These are phyloP conservation scores for Eucalyptus sp. DNA, from an alignment of 345 rosid genomes.

Conservation along the genomic window DNA sequence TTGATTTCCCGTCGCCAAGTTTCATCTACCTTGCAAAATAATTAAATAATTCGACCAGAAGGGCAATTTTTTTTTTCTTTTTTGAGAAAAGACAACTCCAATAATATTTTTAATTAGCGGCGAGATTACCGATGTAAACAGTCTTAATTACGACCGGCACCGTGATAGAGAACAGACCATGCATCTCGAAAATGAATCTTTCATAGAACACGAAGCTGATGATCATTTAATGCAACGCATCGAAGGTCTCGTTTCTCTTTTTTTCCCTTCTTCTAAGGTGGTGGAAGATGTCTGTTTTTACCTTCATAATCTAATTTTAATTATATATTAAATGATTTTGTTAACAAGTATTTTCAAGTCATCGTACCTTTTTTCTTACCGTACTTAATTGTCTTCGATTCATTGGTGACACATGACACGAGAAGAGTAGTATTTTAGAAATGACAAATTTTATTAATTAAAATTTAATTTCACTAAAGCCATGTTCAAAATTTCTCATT, in stretches of 20 bases:
- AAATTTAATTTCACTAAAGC: background rate
- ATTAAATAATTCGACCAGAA: background rate
- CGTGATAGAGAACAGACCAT: slow-evolving; percentile 1
- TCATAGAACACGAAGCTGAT: slow-evolving; percentile 17
- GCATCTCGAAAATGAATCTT: slow-evolving; percentile 41
- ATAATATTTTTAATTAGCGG: background rate
- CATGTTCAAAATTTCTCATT: background rate
- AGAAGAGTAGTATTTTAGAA: background rate
- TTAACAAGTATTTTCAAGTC: fast-evolving
- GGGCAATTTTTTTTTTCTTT: background rate
- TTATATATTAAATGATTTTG: background rate
- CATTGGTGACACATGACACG: background rate
- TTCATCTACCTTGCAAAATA: background rate
- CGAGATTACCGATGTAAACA: slow-evolving; percentile 5
- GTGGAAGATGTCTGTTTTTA: slow-evolving; percentile 50
- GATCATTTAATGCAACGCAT: slow-evolving; percentile 44
- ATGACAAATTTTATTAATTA: background rate
- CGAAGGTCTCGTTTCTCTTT: slow-evolving; percentile 13
- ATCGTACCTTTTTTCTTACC: background rate
- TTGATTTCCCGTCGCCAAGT: background rate
- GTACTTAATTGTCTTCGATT: background rate
- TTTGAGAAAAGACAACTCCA: background rate
- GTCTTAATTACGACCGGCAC: background rate
- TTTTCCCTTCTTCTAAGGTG: background rate
- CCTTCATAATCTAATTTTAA: slow-evolving; percentile 1